Base-by-base conservation (phyloP, 495 filamentous ascomycete genomes). In the Penicillium paradoxum region DNA sequence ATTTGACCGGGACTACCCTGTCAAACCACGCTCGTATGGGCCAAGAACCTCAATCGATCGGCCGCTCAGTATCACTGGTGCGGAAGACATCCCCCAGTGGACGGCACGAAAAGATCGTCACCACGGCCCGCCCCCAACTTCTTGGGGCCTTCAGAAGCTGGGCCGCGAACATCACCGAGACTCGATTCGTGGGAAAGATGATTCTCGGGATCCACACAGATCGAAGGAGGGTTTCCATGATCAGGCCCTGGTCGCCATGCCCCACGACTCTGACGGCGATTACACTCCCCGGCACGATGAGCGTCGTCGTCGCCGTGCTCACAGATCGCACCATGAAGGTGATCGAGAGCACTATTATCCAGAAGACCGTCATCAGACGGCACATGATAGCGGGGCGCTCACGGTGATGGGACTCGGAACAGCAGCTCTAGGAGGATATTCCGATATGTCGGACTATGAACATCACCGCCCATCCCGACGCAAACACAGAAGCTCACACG, bases 61-160 rank as follows among this genome's bases (percentile, higher is more conserved):
- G 56, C 85, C 86, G 13, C 69, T 80, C 21, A 88, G 83, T 50
- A 78, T 89, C 66, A 79, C 81, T 42, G 75, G 81, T 32, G 78
- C 78, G 32, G 81, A 83, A 14, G 83, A 86, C 29, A 51, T 79
- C 44, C 63, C 72, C 3, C 80, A 79, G 21, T 69, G 69, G 56
- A 17, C 56, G 34, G 30, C 48, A 55, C 75, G 64, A 62, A 80
- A 65, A 53, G 76, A 76, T 56, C 79, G 73, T 2, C 63, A 61
- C 17, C 63, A 61, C 11, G 79, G 81, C 0, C 83, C 85, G 21
- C 82, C 84, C 3, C 83, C 83, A 9, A 75, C 83, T 10, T 79
- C 79, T 3, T 72, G 81, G 68, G 85, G 82, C 0, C 74, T 87
- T 52, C 86, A 87, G 24, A 83, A 77, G 47, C 60, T 85, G 8